A percentile compares a stretch with the other conserved stretches of the same genome.
These are phyloP conservation scores for Talaromyces liani DNA, from an alignment of 495 filamentous ascomycete species.

Conservation along the genomic window DNA sequence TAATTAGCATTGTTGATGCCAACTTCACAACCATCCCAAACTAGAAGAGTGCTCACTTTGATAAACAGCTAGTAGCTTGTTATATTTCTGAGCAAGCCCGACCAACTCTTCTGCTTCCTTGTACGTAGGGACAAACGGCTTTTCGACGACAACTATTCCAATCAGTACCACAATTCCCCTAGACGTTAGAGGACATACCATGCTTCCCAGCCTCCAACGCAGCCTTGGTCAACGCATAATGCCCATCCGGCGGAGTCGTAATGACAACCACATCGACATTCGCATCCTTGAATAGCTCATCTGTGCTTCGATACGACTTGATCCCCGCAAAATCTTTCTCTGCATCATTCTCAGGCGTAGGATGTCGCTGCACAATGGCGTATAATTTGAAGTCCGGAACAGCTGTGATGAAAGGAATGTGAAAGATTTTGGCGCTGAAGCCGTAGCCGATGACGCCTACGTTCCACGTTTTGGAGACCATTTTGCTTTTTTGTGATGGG, in stretches of 20 bases:
- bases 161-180: background rate
- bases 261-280: constrained; percentile 66
- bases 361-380: constrained; percentile 72
- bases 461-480: constrained; percentile 46
- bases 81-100: constrained; percentile 51
- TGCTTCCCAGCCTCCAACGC: constrained; percentile 73
- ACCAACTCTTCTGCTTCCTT: constrained; percentile 66
- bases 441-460: constrained; percentile 60
- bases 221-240: constrained; percentile 57
- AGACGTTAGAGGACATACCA: constrained; percentile 25
- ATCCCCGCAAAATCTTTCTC: constrained; percentile 59
- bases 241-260: constrained; percentile 68
- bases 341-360: constrained; percentile 55
- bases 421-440: constrained; percentile 81
- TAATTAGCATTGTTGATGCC: background rate
- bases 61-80: constrained; percentile 67
- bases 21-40: background rate
- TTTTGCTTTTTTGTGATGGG: constrained; percentile 10
- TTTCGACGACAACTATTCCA: constrained; percentile 64
- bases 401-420: constrained; percentile 74
- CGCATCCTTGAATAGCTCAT: constrained; percentile 58
- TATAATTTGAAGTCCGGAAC: constrained; percentile 62
- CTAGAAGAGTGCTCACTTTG: constrained; percentile 47
- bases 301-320: constrained; percentile 54
- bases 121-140: constrained; percentile 73